Base-by-base conservation (phyloP, 768 basidiomycete genomes). In the Tylopilus balloui region DNA sequence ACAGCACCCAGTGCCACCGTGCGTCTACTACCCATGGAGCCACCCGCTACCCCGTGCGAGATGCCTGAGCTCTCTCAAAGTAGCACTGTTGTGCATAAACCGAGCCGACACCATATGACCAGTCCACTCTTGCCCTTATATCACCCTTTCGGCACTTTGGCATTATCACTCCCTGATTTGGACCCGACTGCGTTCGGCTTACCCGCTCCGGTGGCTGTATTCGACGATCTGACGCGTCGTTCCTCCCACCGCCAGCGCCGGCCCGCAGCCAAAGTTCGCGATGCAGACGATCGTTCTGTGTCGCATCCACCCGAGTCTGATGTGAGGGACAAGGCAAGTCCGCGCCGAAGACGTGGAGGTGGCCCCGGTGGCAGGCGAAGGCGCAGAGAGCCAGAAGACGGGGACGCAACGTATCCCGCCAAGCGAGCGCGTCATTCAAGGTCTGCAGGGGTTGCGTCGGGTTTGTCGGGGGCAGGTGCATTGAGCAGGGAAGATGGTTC, bases 321-420 rank as follows among this genome's bases (percentile, higher is more conserved):
- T 14, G 63, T 68, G 28, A 73, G 68, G 54, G 76, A 73, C 27
- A 71, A 72, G 47, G 53, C 75, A 3, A 81, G 75, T 59, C 78
- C 81, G 20, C 74, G 78, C 41, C 79, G 79, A 65, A 72, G 69
- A 48, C 66, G 66, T 6, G 66, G 64, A 24, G 73, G 73, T 10
- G 71, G 70, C 0, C 54, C 48, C 2, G 72, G 73, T 3, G 73
- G 73, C 23, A 72, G 80, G 61, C 71, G 84, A 46, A 82, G 76
- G 60, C 72, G 83, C 19, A 81, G 71, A 59, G 82, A 83, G 27
- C 64, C 60, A 7, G 83, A 85, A 37, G 82, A 84, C 39, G 78
- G 76, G 12, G 83, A 86, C 53, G 74, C 78, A 1, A 77, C 79
- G n/a, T 86, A 84, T 59, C 83, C 84, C n/a, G 80, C 83, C 11